Conservation (phyloP, 2,329 filamentous ascomycete species). For the Endothia cerciana region DNA sequence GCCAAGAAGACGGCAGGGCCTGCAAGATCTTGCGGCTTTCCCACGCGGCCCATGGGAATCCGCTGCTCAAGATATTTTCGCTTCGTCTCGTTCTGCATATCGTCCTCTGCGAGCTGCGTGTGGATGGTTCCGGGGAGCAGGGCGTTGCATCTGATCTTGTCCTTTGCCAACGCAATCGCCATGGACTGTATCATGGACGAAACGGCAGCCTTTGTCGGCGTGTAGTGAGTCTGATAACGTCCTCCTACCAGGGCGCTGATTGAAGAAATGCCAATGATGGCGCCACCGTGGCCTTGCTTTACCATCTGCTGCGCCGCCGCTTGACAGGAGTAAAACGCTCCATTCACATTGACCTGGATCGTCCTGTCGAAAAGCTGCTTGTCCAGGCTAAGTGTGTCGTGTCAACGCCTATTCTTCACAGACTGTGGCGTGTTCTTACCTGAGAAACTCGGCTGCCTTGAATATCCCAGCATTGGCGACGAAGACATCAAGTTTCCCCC, state of each 20-base stretch:
- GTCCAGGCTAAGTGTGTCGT: no score
- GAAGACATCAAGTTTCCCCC: slow-evolving; percentile 58
- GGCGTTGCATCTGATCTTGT: slow-evolving; percentile 71
- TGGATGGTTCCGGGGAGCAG: slow-evolving; percentile 71
- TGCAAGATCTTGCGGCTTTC: slow-evolving; percentile 64
- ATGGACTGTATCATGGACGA: slow-evolving; percentile 70
- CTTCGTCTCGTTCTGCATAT: slow-evolving; percentile 67
- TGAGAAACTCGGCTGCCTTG: slow-evolving; percentile 69
- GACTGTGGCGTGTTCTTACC: no score
- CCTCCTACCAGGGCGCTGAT: no score
- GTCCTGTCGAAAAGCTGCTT: no score
- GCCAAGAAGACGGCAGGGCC: slow-evolving; percentile 73
- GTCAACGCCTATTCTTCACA: no score
- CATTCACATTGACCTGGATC: no score
- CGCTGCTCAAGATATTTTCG: slow-evolving; percentile 67
- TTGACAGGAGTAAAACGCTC: no score
- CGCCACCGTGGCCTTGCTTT: no score
- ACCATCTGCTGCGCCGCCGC: no score
- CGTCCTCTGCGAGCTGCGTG: slow-evolving; percentile 71
- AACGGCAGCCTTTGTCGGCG: slow-evolving; percentile 72
- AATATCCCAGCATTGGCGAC: slow-evolving; percentile 71
- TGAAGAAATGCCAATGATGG: no score
- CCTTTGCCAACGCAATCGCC: slow-evolving; percentile 67
- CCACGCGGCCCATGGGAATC: slow-evolving; percentile 67
- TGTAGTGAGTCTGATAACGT: slow-evolving; percentile 66